Conservation (phyloP, 441 rosid genomes). For the Syzygium malaccense region DNA sequence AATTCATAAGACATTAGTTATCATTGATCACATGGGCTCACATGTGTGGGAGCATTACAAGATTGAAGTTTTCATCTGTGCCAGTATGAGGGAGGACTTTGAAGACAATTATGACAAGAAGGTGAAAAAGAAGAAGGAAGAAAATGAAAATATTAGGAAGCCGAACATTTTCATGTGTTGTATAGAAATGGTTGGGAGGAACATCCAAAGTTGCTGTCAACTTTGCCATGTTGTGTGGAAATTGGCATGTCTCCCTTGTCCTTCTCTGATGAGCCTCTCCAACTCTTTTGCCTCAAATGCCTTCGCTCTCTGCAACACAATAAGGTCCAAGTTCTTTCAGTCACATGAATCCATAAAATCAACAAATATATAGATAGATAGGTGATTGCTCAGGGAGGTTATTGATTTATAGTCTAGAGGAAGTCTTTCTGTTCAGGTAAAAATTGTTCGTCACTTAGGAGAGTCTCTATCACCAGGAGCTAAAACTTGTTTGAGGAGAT, state of each 20-base stretch:
- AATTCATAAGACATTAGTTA: not conserved
- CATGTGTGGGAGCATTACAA: not conserved
- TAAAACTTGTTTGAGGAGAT: not conserved
- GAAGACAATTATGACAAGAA: not conserved
- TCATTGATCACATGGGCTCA: not conserved
- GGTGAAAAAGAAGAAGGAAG: not conserved
- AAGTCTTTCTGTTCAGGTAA: not conserved
- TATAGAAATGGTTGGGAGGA: conserved; percentile 5
- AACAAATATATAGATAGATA: not conserved
- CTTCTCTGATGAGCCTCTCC: conserved; percentile 27
- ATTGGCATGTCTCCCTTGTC: conserved; percentile 26
- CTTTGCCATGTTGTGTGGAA: conserved; percentile 35
- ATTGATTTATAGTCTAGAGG: not conserved
- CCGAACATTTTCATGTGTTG: conserved; percentile 26
- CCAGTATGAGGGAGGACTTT: not conserved
- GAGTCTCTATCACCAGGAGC: not conserved
- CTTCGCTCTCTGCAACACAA: conserved; percentile 32
- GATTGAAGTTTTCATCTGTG: not conserved
- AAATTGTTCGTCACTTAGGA: not conserved
- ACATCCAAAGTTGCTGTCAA: conserved; percentile 39
- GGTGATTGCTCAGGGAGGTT: not conserved
- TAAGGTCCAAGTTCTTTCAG: not conserved
- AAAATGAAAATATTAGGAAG: not conserved
- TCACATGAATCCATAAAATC: not conserved
- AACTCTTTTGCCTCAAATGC: conserved; percentile 29